Evolutionary conservation across 768 basidiomycete genomes (phyloP), one percentile per base, ranked within the genome.

Genomic region (Suillus tomentosus): DNA sequence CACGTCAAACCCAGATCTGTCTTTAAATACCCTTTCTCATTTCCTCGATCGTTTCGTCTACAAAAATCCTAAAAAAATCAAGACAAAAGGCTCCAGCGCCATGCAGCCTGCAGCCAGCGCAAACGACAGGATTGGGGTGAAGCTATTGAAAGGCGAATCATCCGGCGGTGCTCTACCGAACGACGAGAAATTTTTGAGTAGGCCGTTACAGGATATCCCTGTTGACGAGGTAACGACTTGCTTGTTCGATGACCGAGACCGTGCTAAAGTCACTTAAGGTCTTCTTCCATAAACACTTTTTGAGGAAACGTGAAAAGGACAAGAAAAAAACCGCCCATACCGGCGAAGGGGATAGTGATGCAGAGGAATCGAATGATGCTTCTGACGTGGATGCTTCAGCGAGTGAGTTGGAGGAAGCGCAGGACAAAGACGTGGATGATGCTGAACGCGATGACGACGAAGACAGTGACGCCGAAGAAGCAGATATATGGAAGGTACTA

Each of bases 41-140:
- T 98, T 99, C 85, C 85, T 99, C 47, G 97, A 99, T 73, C 87
- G 96, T 3, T 98, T 99, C 78, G 93, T 98, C 50, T 98, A 94
- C 81, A 94, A 95, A 76, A 98, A 99, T 74, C 89, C 95, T 1
- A 99, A 98, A 79, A 88, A 90, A 69, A 67, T 77, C 2, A 82
- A 80, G 62, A 79, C 84, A 9, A 90, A 88, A 72, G 96, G 95
- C n/a, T 82, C 86, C 0, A 93, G 90, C 66, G 91, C 92, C 62
- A 99, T 99, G 97, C 96, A 99, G 78, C 95, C 95, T n/a, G 87
- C 89, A 1, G 90, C 91, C 7, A 84, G 83, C 56, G 82, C 80
- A 1, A 68, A 84, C n/a, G 89, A 89, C 63, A 80, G 83, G 14
- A 78, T 78, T 2, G 87, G 91, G 3, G 87, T 94, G 47, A 93